Conservation (phyloP, 2,329 filamentous ascomycete species). For the Coniochaeta prunicola region DNA sequence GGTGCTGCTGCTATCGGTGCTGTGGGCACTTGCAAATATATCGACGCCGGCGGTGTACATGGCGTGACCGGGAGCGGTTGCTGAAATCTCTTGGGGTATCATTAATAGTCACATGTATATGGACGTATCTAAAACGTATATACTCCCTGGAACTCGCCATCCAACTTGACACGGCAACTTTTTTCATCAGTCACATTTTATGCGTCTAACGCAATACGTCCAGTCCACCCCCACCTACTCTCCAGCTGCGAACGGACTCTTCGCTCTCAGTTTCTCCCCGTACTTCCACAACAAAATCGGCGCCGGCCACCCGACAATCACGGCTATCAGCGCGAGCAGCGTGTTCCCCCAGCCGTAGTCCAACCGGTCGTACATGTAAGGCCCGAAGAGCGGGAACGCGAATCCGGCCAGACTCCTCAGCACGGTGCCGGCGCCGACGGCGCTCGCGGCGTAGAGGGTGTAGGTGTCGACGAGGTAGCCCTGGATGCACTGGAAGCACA, state of each 20-base stretch:
- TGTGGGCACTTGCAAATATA: conserved; percentile 19
- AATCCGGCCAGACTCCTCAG: conserved; percentile 41
- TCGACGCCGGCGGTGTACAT: conserved; percentile 16
- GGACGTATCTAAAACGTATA: background rate
- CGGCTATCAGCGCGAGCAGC: conserved; percentile 30
- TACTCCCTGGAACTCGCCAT: too few species aligned
- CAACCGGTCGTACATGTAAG: conserved; percentile 32
- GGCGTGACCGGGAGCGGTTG: conserved; percentile 20
- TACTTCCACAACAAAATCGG: conserved; percentile 37
- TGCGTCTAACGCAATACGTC: too few species aligned
- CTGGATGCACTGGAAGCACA: conserved; percentile 37
- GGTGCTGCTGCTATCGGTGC: conserved; percentile 14
- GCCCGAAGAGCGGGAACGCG: conserved; percentile 42
- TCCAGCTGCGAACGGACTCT: conserved; percentile 15
- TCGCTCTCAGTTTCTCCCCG: conserved; percentile 29
- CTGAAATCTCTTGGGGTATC: conserved; percentile 4
- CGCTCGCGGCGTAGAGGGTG: conserved; percentile 36
- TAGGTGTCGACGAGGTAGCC: conserved; percentile 39
- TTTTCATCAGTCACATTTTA: too few species aligned
- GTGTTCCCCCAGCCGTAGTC: conserved; percentile 35
- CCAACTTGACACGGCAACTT: too few species aligned
- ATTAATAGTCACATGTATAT: background rate
- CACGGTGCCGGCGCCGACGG: conserved; percentile 34
- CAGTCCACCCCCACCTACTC: background rate
- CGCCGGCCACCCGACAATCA: conserved; percentile 33